These are phyloP conservation scores for Inosperma sp. DNA, from an alignment of 768 basidiomycete species.

Conservation along the genomic window DNA sequence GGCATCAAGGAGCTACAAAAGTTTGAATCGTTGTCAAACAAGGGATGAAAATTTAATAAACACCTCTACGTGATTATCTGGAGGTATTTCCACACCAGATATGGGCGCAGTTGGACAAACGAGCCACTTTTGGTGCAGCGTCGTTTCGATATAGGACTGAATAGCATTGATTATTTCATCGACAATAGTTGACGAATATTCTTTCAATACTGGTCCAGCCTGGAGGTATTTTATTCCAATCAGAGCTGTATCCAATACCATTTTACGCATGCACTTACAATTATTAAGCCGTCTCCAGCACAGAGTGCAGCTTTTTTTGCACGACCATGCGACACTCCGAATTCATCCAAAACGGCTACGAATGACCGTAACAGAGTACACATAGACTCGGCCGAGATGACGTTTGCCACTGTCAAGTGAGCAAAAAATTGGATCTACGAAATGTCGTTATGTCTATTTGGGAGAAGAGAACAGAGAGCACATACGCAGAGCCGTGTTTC, in stretches of 20 bases:
- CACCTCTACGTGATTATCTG: constrained; percentile 64
- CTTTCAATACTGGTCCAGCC: constrained; percentile 67
- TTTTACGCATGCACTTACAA: constrained; percentile 37
- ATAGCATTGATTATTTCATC: constrained; percentile 68
- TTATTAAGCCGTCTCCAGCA: constrained; percentile 76
- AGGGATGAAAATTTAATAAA: neutral
- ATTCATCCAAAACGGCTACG: constrained; percentile 82
- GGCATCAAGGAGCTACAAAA: constrained; percentile 64
- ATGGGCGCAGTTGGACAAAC: constrained; percentile 58
- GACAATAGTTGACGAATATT: constrained; percentile 53
- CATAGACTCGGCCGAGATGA: constrained; percentile 77
- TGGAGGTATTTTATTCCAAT: constrained; percentile 25
- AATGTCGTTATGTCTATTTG: constrained; percentile 3
- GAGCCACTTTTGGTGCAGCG: constrained; percentile 52
- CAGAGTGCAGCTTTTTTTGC: constrained; percentile 78
- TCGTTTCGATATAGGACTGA: constrained; percentile 63
- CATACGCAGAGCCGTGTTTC: constrained; percentile 84
- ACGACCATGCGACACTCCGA: constrained; percentile 80
- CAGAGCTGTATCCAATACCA: neutral
- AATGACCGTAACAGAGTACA: constrained; percentile 78
- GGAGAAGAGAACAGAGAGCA: constrained; percentile 8
- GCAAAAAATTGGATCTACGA: constrained; percentile 89
- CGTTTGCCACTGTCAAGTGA: constrained; percentile 69
- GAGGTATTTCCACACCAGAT: constrained; percentile 38
- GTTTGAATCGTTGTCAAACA: constrained; percentile 7